phyloP scores from a whole-genome alignment of 345 rosid species.

The Arabis alpina region DNA sequence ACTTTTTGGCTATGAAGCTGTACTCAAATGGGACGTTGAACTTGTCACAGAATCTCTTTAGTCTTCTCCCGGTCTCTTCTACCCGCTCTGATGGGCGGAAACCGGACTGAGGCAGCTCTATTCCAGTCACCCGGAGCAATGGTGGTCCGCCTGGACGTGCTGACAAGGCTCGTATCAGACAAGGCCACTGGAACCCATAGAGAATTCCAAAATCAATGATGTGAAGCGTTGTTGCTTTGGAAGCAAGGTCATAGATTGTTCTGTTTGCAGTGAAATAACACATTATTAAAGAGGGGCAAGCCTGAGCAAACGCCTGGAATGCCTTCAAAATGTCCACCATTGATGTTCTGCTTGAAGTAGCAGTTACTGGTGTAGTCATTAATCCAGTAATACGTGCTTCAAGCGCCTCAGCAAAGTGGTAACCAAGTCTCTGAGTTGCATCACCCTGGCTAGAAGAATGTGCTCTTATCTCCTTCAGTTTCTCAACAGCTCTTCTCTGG shows the following conservation, averaged over 20 bases:
- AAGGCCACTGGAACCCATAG: slow-evolving; percentile 92
- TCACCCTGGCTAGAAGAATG: slow-evolving; percentile 65
- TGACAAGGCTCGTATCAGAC: slow-evolving; percentile 64
- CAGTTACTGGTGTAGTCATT: slow-evolving; percentile 40
- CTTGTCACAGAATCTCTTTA: slow-evolving; percentile 59
- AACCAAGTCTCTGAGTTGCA: slow-evolving; percentile 68
- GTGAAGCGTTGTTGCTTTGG: slow-evolving; percentile 61
- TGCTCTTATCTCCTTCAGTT: slow-evolving; percentile 62
- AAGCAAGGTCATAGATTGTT: slow-evolving; percentile 52
- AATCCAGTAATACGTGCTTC: slow-evolving; percentile 67
- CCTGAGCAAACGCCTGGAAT: slow-evolving; percentile 51
- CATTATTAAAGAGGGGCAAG: slow-evolving; percentile 63
- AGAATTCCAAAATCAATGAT: slow-evolving; percentile 78
- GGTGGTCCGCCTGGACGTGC: slow-evolving; percentile 56
- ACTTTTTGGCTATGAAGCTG: slow-evolving; percentile 61
- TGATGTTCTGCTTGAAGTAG: slow-evolving; percentile 39
- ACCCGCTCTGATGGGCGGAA: slow-evolving; percentile 73
- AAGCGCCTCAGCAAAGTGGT: slow-evolving; percentile 65
- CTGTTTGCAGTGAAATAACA: slow-evolving; percentile 53
- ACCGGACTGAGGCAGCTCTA: slow-evolving; percentile 86
- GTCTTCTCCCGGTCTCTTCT: slow-evolving; percentile 68
- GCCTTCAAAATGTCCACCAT: slow-evolving; percentile 62
- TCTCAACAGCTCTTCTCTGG: slow-evolving; percentile 58
- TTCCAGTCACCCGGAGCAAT: slow-evolving; percentile 68
- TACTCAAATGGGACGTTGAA: slow-evolving; percentile 67